Percentiles rank a stretch among this genome's conserved stretches.
These are phyloP conservation scores for Taiozyma sp. DNA, from an alignment of 1,139 yeast species.

Conservation along the genomic window DNA sequence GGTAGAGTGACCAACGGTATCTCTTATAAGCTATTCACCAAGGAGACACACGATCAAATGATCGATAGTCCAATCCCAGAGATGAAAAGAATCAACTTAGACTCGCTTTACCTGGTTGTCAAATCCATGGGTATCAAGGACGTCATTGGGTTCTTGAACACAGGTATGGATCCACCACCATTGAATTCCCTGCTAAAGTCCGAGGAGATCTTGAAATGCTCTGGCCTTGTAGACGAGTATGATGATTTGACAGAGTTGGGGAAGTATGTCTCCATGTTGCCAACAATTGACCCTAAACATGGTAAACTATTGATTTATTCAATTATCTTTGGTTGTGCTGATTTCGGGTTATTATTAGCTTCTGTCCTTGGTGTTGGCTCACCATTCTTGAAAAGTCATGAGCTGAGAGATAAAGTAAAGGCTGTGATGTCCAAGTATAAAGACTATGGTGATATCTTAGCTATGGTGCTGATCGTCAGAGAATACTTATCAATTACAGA, in stretches of 20 bases:
- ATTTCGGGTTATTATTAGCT: slow-evolving; percentile 68
- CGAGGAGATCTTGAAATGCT: slow-evolving; percentile 51
- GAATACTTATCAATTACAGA: slow-evolving; percentile 39
- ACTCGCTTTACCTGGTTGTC: slow-evolving; percentile 75
- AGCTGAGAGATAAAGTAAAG: slow-evolving; percentile 61
- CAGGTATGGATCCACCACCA: slow-evolving; percentile 82
- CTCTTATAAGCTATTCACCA: slow-evolving; percentile 78
- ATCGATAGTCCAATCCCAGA: slow-evolving; percentile 80
- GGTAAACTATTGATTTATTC: slow-evolving; percentile 81
- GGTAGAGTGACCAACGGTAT: slow-evolving; percentile 87
- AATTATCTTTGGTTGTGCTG: slow-evolving; percentile 81
- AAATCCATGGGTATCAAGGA: slow-evolving; percentile 83
- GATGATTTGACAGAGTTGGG: slow-evolving; percentile 75
- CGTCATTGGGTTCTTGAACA: slow-evolving; percentile 62
- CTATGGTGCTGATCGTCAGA: slow-evolving; percentile 51
- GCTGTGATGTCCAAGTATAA: slow-evolving; percentile 38
- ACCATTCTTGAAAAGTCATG: slow-evolving; percentile 64
- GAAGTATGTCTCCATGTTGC: slow-evolving; percentile 72
- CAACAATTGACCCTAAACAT: slow-evolving; percentile 75
- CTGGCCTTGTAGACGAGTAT: slow-evolving; percentile 62
- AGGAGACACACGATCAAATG: slow-evolving; percentile 56
- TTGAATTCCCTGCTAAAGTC: slow-evolving; percentile 56
- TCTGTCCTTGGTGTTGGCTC: slow-evolving; percentile 69
- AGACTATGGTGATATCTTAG: slow-evolving; percentile 68
- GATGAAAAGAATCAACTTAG: slow-evolving; percentile 77